A percentile compares a stretch with the other conserved stretches of the same genome.
These are phyloP conservation scores for Rhizopogon vinicolor DNA, from an alignment of 768 basidiomycete genomes.

Conservation along the genomic window DNA sequence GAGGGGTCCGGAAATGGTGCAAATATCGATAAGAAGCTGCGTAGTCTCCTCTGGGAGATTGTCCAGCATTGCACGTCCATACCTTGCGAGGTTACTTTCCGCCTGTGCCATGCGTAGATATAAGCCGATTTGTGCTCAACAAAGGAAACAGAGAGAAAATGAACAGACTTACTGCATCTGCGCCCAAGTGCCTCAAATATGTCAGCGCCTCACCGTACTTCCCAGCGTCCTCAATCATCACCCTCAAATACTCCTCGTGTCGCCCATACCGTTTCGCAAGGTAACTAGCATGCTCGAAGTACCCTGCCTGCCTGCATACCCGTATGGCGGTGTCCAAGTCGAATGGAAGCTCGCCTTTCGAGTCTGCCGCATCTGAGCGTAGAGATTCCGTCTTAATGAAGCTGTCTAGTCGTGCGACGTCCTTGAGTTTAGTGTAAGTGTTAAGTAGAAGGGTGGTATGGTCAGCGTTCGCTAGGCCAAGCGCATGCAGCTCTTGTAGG, in stretches of 20 bases:
- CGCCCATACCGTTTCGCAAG: slow-evolving; percentile 87
- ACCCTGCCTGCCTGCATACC: slow-evolving; percentile 94
- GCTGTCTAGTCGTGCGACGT: slow-evolving; percentile 78
- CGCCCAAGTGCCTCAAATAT: slow-evolving; percentile 77
- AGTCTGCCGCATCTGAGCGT: slow-evolving; percentile 25
- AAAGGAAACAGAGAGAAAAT: neutral
- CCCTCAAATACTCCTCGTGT: slow-evolving; percentile 90
- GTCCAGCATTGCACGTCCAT: slow-evolving; percentile 82
- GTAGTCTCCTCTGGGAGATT: slow-evolving; percentile 87
- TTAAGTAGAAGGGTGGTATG: slow-evolving; percentile 96
- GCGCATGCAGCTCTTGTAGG: slow-evolving; percentile 89
- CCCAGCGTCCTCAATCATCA: slow-evolving; percentile 90
- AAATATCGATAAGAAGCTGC: slow-evolving; percentile 85
- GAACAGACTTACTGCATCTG: slow-evolving; percentile 60
- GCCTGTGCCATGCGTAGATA: slow-evolving; percentile 43
- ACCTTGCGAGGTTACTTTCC: slow-evolving; percentile 79
- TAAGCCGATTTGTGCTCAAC: neutral
- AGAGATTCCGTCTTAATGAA: slow-evolving; percentile 89
- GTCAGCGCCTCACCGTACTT: slow-evolving; percentile 68
- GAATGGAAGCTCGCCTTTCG: slow-evolving; percentile 77
- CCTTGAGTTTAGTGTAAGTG: slow-evolving; percentile 96
- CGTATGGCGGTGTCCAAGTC: slow-evolving; percentile 96
- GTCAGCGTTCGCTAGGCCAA: slow-evolving; percentile 89
- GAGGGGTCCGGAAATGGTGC: slow-evolving; percentile 59
- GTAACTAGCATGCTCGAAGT: slow-evolving; percentile 92